Percentiles rank a stretch among this genome's conserved stretches.
phyloP scores from a whole-genome alignment of 2,329 filamentous ascomycete genomes.

The Alternaria arborescens region DNA sequence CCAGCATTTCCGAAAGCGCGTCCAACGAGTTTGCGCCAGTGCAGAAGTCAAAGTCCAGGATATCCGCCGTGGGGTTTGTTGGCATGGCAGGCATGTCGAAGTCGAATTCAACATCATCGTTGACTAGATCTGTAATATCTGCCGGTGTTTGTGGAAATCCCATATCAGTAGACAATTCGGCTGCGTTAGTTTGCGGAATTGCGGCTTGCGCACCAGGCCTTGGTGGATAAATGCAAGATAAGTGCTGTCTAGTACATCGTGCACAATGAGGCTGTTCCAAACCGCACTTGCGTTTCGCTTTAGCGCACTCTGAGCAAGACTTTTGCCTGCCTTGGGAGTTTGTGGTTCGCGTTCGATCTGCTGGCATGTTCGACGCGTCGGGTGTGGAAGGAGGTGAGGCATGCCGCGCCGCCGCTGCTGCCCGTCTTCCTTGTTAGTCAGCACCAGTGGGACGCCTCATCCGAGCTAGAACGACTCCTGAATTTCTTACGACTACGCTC shows the following conservation, averaged over 20 bases:
- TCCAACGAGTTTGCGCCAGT: slow-evolving; percentile 60
- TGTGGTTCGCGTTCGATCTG: slow-evolving; percentile 34
- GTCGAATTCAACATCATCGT: slow-evolving; percentile 8
- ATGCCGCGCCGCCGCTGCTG: neutral
- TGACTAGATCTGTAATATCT: slow-evolving; percentile 33
- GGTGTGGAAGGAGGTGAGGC: neutral
- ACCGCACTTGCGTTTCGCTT: slow-evolving; percentile 66
- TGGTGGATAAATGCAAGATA: slow-evolving; percentile 59
- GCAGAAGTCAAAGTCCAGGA: slow-evolving; percentile 32
- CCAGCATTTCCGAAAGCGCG: slow-evolving; percentile 49
- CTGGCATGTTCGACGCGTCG: slow-evolving; percentile 49
- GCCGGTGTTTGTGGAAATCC: neutral
- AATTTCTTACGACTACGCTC: neutral
- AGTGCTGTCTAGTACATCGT: slow-evolving; percentile 60
- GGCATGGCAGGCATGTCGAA: slow-evolving; percentile 15
- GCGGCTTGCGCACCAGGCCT: slow-evolving; percentile 9
- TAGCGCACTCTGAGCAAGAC: slow-evolving; percentile 65
- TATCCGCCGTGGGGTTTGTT: slow-evolving; percentile 9
- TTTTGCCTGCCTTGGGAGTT: slow-evolving; percentile 56
- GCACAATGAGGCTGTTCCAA: slow-evolving; percentile 61
- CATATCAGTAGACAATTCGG: slow-evolving; percentile 30
- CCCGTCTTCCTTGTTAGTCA: slow-evolving; percentile 12
- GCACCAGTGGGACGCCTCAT: neutral
- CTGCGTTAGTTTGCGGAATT: neutral
- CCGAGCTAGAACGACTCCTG: neutral